These are phyloP conservation scores for Cutaneotrichosporon cutaneum DNA, from an alignment of 1,284 basidiomycete species.

Conservation along the genomic window DNA sequence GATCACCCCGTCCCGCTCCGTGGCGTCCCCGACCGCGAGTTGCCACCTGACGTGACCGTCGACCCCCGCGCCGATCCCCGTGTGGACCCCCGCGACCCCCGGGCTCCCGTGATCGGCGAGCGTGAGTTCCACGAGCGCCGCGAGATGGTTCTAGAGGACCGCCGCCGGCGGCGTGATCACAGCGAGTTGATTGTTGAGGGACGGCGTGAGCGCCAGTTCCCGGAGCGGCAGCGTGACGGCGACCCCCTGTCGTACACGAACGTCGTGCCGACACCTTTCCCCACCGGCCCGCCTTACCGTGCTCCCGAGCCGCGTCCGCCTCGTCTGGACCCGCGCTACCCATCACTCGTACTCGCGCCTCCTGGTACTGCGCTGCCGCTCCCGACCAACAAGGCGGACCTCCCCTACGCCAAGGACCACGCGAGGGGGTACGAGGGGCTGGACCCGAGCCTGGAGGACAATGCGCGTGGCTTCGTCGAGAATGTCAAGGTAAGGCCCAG, in stretches of 20 bases:
- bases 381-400: conserved; percentile 11
- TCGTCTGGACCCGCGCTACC: conserved; percentile 1
- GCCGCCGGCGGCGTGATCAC: background rate
- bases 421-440: conserved; percentile 39
- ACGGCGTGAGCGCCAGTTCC: background rate
- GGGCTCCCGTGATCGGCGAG: background rate
- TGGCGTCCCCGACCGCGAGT: background rate
- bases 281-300: conserved; percentile 15
- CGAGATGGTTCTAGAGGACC: background rate
- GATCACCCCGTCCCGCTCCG: background rate
- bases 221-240: background rate
- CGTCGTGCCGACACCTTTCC: conserved; percentile 16
- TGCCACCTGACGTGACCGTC: background rate
- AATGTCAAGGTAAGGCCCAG: conserved; percentile 52
- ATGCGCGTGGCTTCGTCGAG: conserved; percentile 43
- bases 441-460: conserved; percentile 33
- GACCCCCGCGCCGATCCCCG: background rate
- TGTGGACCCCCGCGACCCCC: conserved; percentile 1
- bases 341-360: conserved; percentile 13
- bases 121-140: background rate
- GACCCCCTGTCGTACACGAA: conserved; percentile 11
- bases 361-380: conserved; percentile 8
- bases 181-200: background rate
- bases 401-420: conserved; percentile 25
- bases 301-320: conserved; percentile 18